Conservation (phyloP, 108 stramenopile genomes). For the Mediolabrus comicus region DNA sequence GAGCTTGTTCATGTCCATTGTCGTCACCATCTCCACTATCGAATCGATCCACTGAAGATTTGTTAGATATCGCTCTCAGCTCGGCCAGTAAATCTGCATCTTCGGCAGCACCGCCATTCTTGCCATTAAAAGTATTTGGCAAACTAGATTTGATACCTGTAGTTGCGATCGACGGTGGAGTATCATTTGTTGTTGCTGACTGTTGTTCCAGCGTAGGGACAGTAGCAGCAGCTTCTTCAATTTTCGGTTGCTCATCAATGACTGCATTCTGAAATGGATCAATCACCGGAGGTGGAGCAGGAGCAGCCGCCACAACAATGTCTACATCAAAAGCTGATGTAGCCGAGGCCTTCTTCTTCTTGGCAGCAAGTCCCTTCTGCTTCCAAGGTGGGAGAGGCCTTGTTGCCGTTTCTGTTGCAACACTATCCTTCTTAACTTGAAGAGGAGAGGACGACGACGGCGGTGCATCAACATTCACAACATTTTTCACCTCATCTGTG, state of each 20-base stretch:
- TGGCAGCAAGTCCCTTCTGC: constrained; percentile 2
- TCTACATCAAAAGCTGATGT: neutral
- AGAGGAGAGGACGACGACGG: too few relatives aligned
- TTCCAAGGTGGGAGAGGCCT: constrained; percentile 2
- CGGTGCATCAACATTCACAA: too few relatives aligned
- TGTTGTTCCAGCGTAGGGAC: too few relatives aligned
- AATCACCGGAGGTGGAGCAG: neutral
- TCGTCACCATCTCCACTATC: too few relatives aligned
- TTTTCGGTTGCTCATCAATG: neutral
- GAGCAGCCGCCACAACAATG: constrained; percentile 9
- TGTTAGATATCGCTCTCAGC: constrained; percentile 50
- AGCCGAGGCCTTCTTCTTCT: neutral
- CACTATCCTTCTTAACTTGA: too few relatives aligned
- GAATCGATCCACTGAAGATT: too few relatives aligned
- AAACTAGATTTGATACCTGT: constrained; percentile 27
- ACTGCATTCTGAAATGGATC: neutral
- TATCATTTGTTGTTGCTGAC: too few relatives aligned
- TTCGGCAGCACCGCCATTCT: constrained; percentile 71
- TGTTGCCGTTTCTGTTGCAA: too few relatives aligned
- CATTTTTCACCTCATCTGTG: too few relatives aligned
- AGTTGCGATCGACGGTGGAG: too few relatives aligned
- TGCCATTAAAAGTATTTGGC: constrained; percentile 62
- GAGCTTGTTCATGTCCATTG: too few relatives aligned
- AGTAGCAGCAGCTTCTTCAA: neutral
- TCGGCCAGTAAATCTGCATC: constrained; percentile 52